Base-by-base conservation (phyloP, 306 rosid genomes). In the Luffa aegyptiaca region DNA sequence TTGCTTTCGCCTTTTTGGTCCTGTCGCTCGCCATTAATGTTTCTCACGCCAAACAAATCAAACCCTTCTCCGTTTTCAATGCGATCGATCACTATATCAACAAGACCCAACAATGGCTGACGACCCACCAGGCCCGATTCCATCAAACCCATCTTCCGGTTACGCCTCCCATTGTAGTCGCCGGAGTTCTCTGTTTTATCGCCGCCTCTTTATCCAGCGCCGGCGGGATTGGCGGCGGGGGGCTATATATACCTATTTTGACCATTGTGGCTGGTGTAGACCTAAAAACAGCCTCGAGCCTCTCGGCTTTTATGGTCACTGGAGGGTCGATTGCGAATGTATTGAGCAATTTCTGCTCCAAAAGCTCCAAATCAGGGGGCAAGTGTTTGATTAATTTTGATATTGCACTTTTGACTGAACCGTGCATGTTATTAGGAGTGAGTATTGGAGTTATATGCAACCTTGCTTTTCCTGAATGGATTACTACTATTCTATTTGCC, bases 251-350 rank as follows among this genome's bases (percentile, higher is more conserved):
- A 59, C 97, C 97, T 0, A 90, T 93, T 44, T 75, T 93, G 21
- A 87, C 91, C 2, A 81, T 93, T 69, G 85, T 88, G 18, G 89
- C 93, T 6, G 89, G 92, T 13, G 26, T 92, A 2, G 98, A 93
- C 89, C 97, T 92, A 80, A 89, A 90, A 88, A 85, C 89, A 61
- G 98, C 98, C 69, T 93, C 98, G 0, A 86, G 90, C 41, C 81
- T 93, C 35, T 90, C 98, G 4, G 97, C 98, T 80, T 93, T 92
- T 79, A 92, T 93, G 96, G 98, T 93, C 87, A 91, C 98, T 1
- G 98, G 98, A 41, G 95, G 97, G 35, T 92, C 97, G 36, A n/a
- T 84, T 48, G 95, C 98, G 36, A 93, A 93, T 84, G 92, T 93
- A 16, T 45, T 88, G 8, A 86, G 65, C 84, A 86, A 88, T 83